A percentile compares a stretch with the other conserved stretches of the same genome.
Evolutionary conservation across 2,329 filamentous ascomycete genomes (phyloP).

Genomic region (Aspergillus aculeatinus): DNA sequence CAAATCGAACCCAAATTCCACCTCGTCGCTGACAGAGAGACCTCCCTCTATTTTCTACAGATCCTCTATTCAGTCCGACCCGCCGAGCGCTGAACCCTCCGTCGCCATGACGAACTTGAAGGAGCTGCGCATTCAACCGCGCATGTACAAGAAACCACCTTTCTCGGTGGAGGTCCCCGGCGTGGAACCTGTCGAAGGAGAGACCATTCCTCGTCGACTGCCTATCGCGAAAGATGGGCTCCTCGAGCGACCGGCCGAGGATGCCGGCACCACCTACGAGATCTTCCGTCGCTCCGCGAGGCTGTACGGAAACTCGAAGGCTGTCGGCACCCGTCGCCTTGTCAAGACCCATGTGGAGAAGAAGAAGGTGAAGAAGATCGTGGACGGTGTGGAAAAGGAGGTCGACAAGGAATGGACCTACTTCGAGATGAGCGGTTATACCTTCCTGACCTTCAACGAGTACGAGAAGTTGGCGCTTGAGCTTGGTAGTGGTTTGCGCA

Average conservation of each 20-base stretch:
- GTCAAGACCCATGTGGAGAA: slow-evolving; percentile 77
- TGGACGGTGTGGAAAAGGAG: slow-evolving; percentile 75
- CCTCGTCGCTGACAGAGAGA: background rate
- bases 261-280: slow-evolving; percentile 75
- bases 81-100: background rate
- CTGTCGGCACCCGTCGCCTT: slow-evolving; percentile 70
- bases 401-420: slow-evolving; percentile 90
- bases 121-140: slow-evolving; percentile 39
- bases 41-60: background rate
- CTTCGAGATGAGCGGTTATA: slow-evolving; percentile 78
- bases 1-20: background rate
- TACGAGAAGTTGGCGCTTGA: slow-evolving; percentile 70
- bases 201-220: slow-evolving; percentile 80
- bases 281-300: slow-evolving; percentile 69
- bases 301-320: slow-evolving; percentile 62
- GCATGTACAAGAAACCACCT: slow-evolving; percentile 66
- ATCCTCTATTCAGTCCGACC: background rate
- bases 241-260: slow-evolving; percentile 62
- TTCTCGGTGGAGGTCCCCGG: slow-evolving; percentile 73
- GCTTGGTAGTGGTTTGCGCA: slow-evolving; percentile 70
- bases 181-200: slow-evolving; percentile 68
- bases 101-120: slow-evolving; percentile 33
- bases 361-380: slow-evolving; percentile 85
- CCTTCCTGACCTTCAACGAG: slow-evolving; percentile 75
- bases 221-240: slow-evolving; percentile 69